A percentile compares a stretch with the other conserved stretches of the same genome.
Conservation (phyloP, 192 early-diverging fungal species). For the Gonapodya sp. region DNA sequence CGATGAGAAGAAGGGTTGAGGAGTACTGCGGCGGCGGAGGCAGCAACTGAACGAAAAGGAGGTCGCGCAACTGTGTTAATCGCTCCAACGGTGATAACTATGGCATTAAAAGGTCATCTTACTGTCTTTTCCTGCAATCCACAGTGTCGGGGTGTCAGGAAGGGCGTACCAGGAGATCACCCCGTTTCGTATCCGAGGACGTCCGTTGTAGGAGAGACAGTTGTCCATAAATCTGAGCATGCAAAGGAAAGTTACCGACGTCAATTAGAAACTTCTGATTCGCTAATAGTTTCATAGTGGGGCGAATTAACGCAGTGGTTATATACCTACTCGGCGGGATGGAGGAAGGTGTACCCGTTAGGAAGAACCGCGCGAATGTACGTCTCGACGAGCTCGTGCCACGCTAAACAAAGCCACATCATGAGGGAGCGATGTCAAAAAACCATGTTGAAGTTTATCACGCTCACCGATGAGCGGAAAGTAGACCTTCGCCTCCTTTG, state of each 20-base stretch:
- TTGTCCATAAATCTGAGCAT: neutral
- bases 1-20: neutral
- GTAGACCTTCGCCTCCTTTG: neutral
- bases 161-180: neutral
- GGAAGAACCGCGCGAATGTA: neutral
- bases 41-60: neutral
- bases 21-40: neutral
- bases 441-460: too few species aligned
- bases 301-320: neutral
- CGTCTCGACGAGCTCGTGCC: conserved; percentile 7
- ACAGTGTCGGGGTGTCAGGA: neutral
- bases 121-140: neutral
- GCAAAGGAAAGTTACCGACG: neutral
- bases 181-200: neutral
- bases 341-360: neutral
- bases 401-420: neutral
- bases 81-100: too few species aligned
- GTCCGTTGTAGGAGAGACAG: neutral
- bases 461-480: neutral
- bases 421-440: too few species aligned
- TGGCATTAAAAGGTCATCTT: neutral
- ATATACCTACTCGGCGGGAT: neutral
- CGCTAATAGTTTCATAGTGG: too few species aligned
- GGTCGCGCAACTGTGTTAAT: neutral
- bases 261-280: too few species aligned